A percentile compares a stretch with the other conserved stretches of the same genome.
These are phyloP conservation scores for Ploettnerulaceae sp. DNA, from an alignment of 2,329 filamentous ascomycete genomes.

Conservation along the genomic window DNA sequence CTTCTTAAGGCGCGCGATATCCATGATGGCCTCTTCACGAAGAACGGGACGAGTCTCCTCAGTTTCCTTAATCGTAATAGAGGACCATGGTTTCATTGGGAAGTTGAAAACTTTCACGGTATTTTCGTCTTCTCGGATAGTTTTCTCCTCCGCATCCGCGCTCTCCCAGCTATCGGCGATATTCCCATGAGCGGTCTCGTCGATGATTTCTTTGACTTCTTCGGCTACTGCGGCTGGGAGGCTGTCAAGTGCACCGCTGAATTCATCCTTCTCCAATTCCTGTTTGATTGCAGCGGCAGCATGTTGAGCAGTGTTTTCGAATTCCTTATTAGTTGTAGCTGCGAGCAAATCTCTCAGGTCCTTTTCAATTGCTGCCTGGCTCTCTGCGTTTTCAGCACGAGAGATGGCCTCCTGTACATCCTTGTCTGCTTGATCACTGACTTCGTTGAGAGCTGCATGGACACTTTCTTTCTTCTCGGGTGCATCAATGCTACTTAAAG, in stretches of 20 bases:
- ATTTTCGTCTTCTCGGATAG: conserved; percentile 61
- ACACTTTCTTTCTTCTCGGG: conserved; percentile 56
- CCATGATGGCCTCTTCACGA: conserved; percentile 76
- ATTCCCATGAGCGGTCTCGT: conserved; percentile 48
- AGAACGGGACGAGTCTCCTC: conserved; percentile 58
- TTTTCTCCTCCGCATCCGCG: conserved; percentile 64
- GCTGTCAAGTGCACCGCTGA: conserved; percentile 49
- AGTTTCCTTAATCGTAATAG: conserved; percentile 67
- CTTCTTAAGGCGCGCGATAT: conserved; percentile 92
- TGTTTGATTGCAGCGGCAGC: conserved; percentile 47
- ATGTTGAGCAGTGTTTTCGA: conserved; percentile 45
- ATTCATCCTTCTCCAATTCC: conserved; percentile 51
- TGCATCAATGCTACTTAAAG: conserved; percentile 32
- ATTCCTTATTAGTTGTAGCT: conserved; percentile 49
- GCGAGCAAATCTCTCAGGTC: conserved; percentile 47
- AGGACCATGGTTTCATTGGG: conserved; percentile 93
- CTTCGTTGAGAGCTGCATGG: conserved; percentile 61
- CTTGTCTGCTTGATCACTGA: conserved; percentile 55
- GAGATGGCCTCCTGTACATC: conserved; percentile 61
- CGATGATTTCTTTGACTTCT: conserved; percentile 52
- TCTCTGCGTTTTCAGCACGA: conserved; percentile 42
- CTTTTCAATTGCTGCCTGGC: conserved; percentile 44
- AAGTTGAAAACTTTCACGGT: conserved; percentile 87
- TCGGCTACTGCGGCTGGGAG: conserved; percentile 49
- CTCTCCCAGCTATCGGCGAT: conserved; percentile 91